Percentiles rank a stretch among this genome's conserved stretches.
phyloP scores from a whole-genome alignment of 345 rosid genomes.

The Hypericum perforatum region DNA sequence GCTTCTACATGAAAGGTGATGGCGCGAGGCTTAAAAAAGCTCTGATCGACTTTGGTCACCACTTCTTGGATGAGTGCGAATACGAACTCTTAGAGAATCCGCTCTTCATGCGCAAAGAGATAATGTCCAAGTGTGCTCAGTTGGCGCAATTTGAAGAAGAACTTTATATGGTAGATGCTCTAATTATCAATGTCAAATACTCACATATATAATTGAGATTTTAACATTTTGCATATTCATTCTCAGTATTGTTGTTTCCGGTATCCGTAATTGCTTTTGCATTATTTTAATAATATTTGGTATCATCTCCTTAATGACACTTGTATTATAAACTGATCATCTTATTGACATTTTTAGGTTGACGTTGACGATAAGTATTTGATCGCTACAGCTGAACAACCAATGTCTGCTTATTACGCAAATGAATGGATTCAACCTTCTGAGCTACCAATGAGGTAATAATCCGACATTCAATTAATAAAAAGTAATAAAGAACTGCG shows the following conservation, averaged over 20 bases:
- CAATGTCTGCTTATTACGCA: constrained; percentile 74
- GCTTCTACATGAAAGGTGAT: constrained; percentile 74
- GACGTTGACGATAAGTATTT: constrained; percentile 93
- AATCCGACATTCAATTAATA: neutral
- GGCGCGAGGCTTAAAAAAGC: constrained; percentile 89
- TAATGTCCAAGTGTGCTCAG: constrained; percentile 92
- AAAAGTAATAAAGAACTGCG: no score
- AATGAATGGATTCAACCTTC: constrained; percentile 93
- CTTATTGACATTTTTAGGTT: constrained; percentile 33
- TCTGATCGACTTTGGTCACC: constrained; percentile 68
- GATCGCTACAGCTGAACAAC: constrained; percentile 96
- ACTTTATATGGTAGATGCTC: constrained; percentile 62
- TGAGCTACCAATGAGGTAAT: constrained; percentile 66
- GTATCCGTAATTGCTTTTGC: no score
- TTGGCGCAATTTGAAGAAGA: constrained; percentile 92
- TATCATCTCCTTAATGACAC: no score
- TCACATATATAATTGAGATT: no score
- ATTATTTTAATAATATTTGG: no score
- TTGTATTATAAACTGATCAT: no score
- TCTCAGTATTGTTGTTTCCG: no score
- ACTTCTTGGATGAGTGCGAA: constrained; percentile 57
- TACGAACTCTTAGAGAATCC: constrained; percentile 76
- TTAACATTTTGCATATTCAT: no score
- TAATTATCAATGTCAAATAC: neutral
- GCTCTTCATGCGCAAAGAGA: constrained; percentile 80